Percentiles rank a stretch among this genome's conserved stretches.
Evolutionary conservation across 1,284 basidiomycete species (phyloP).

Genomic region (Ustilago tritici): DNA sequence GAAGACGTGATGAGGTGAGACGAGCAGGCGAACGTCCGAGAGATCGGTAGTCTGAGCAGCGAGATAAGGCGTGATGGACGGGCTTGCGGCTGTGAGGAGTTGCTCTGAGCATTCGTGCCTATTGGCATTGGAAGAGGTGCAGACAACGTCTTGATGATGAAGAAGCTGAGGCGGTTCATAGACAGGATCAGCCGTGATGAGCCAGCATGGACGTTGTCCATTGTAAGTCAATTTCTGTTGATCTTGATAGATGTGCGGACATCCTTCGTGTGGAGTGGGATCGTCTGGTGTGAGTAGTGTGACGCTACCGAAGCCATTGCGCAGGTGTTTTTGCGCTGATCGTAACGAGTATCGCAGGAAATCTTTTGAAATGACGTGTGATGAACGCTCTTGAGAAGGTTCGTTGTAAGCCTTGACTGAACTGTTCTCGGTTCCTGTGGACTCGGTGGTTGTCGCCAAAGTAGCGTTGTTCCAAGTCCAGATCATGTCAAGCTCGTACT

Average conservation of each 20-base stretch:
- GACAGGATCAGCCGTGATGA: slow-evolving; percentile 12
- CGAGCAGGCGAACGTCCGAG: slow-evolving; percentile 21
- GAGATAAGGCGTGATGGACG: slow-evolving; percentile 1
- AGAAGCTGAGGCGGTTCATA: slow-evolving; percentile 20
- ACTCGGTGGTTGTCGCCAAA: neutral
- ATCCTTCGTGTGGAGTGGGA: slow-evolving; percentile 4
- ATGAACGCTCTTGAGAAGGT: neutral
- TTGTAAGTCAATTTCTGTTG: neutral
- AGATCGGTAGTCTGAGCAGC: slow-evolving; percentile 14
- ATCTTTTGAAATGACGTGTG: slow-evolving; percentile 9
- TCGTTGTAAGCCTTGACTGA: neutral
- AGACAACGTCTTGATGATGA: slow-evolving; percentile 33
- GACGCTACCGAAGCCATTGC: slow-evolving; percentile 30
- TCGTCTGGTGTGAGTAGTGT: slow-evolving; percentile 36
- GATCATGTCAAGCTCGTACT: slow-evolving; percentile 23
- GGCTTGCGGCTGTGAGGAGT: neutral
- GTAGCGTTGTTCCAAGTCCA: slow-evolving; percentile 34
- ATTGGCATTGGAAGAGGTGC: neutral
- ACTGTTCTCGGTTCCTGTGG: neutral
- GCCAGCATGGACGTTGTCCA: slow-evolving; percentile 40
- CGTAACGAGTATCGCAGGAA: slow-evolving; percentile 41
- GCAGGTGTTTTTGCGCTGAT: slow-evolving; percentile 34
- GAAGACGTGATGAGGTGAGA: slow-evolving; percentile 33
- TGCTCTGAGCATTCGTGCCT: neutral
- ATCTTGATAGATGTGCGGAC: slow-evolving; percentile 19